Conservation (phyloP, 2,329 filamentous ascomycete species). For the Zasmidium citrigriseum region DNA sequence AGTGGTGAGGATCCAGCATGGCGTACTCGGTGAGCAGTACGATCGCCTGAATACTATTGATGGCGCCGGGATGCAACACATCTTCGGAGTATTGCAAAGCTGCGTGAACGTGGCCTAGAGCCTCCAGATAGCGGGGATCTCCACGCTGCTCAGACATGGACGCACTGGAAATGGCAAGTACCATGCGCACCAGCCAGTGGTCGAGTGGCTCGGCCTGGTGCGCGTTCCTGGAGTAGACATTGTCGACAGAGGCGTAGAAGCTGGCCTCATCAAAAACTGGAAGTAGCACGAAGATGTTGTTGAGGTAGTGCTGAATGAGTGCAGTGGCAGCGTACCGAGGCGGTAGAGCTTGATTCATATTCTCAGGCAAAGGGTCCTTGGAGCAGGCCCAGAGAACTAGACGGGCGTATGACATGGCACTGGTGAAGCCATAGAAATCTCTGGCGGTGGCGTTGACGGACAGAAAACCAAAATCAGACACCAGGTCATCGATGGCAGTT, state of each 20-base stretch:
- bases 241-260: conserved; percentile 76
- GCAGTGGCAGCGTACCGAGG: conserved; percentile 66
- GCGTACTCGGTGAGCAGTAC: conserved; percentile 86
- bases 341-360: conserved; percentile 64
- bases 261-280: conserved; percentile 81
- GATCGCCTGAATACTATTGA: conserved; percentile 83
- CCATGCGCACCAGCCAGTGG: conserved; percentile 85
- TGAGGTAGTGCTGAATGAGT: conserved; percentile 80
- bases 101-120: conserved; percentile 60
- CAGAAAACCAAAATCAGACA: conserved; percentile 92
- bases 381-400: conserved; percentile 81
- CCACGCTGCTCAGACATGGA: conserved; percentile 68
- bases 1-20: conserved; percentile 84
- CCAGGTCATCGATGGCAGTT: conserved; percentile 84
- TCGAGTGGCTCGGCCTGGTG: conserved; percentile 67
- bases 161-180: conserved; percentile 78
- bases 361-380: conserved; percentile 69
- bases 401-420: conserved; percentile 88
- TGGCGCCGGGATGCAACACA: conserved; percentile 81
- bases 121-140: conserved; percentile 64
- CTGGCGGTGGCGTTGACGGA: conserved; percentile 93
- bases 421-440: conserved; percentile 87
- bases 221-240: conserved; percentile 72
- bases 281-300: conserved; percentile 75
- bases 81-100: conserved; percentile 78